Conservation (phyloP, 306 rosid species). For the Trichosanthes truncata region DNA sequence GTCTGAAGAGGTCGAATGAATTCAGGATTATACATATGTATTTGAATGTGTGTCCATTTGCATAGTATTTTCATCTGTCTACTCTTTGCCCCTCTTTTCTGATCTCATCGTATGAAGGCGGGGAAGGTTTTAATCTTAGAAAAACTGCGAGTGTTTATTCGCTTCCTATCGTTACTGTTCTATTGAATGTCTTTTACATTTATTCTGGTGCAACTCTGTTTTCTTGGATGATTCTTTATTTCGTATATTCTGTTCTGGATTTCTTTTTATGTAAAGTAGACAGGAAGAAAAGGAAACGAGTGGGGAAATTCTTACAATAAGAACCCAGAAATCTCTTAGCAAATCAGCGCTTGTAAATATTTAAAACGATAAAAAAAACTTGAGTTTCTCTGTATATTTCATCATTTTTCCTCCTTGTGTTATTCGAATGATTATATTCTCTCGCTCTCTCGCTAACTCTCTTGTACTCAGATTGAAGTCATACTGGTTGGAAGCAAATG, state of each 20-base stretch:
- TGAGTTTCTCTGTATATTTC: not conserved
- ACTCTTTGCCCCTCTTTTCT: not conserved
- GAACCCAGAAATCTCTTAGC: not conserved
- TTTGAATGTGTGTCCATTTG: not conserved
- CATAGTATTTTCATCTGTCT: not conserved
- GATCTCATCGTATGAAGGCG: not conserved
- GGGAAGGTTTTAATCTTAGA: not conserved
- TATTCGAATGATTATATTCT: not conserved
- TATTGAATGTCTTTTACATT: not conserved
- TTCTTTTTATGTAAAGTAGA: not conserved
- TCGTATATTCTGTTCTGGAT: not conserved
- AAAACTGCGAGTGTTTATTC: not conserved
- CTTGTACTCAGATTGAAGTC: not conserved
- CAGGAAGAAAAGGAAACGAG: not conserved
- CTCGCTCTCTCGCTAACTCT: not conserved
- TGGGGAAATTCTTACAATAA: not conserved
- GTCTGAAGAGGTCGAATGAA: not conserved
- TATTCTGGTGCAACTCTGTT: not conserved
- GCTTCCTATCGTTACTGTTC: not conserved
- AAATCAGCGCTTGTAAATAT: not conserved
- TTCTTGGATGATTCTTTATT: not conserved
- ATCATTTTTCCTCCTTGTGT: not conserved
- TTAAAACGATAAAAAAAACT: not conserved
- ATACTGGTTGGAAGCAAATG: constrained; percentile 8
- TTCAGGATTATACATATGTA: not conserved